Evolutionary conservation across 768 basidiomycete species (phyloP).

Genomic region (Suillus paluster): DNA sequence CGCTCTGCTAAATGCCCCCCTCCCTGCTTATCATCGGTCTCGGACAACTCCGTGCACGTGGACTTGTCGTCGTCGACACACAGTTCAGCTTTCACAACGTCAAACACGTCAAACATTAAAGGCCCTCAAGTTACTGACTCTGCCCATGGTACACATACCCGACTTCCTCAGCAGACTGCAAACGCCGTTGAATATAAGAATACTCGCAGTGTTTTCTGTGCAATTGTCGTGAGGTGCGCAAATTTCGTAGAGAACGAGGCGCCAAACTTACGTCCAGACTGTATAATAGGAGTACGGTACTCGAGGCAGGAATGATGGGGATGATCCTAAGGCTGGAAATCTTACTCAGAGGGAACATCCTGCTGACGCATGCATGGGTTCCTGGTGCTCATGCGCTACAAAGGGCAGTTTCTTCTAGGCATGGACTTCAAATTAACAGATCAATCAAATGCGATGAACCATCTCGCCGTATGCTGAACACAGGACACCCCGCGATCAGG

Average conservation of each 20-base stretch:
- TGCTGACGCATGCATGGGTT: too few relatives aligned
- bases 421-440: too few relatives aligned
- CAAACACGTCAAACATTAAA: not conserved
- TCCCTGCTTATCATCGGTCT: not conserved
- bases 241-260: not conserved
- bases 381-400: too few relatives aligned
- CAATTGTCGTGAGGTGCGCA: not conserved
- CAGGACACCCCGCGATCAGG: not conserved
- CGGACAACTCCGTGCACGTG: not conserved
- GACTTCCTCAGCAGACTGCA: not conserved
- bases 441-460: not conserved
- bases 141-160: not conserved
- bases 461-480: too few relatives aligned
- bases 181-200: not conserved
- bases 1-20: not conserved
- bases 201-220: not conserved
- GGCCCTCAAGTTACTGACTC: not conserved
- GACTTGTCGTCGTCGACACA: not conserved
- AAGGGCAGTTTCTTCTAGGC: not conserved
- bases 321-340: not conserved
- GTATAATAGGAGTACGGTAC: too few relatives aligned
- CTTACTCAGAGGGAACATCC: not conserved
- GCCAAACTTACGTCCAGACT: too few relatives aligned
- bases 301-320: not conserved
- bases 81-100: not conserved